phyloP scores from a whole-genome alignment of 2,329 filamentous ascomycete species.

The Xylariales sp. region DNA sequence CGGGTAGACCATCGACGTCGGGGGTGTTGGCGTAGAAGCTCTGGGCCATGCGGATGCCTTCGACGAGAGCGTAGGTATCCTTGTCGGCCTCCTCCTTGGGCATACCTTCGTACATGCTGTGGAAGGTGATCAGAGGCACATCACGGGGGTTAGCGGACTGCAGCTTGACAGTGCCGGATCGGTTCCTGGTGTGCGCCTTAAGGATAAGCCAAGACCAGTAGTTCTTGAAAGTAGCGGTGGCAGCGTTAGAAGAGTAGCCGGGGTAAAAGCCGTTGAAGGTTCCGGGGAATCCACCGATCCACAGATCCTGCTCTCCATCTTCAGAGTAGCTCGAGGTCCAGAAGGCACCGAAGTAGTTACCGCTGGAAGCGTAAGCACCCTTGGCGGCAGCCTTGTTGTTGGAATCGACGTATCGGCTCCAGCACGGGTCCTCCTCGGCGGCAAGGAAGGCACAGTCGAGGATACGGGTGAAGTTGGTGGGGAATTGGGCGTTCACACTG shows the following conservation, averaged over 20 bases:
- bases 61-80: slow-evolving; percentile 64
- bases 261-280: slow-evolving; percentile 56
- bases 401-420: slow-evolving; percentile 40
- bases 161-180: slow-evolving; percentile 67
- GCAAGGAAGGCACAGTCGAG: slow-evolving; percentile 37
- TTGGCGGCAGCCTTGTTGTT: slow-evolving; percentile 35
- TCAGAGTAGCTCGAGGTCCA: slow-evolving; percentile 41
- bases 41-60: slow-evolving; percentile 65
- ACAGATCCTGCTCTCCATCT: slow-evolving; percentile 49
- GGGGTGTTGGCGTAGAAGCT: slow-evolving; percentile 56
- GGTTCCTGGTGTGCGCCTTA: slow-evolving; percentile 69
- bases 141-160: slow-evolving; percentile 71
- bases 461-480: slow-evolving; percentile 37
- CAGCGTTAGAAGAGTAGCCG: slow-evolving; percentile 49
- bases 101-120: slow-evolving; percentile 65
- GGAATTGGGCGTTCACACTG: slow-evolving; percentile 52
- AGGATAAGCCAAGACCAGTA: slow-evolving; percentile 60
- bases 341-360: slow-evolving; percentile 49
- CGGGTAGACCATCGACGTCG: slow-evolving; percentile 54
- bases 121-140: slow-evolving; percentile 70
- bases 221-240: slow-evolving; percentile 52
- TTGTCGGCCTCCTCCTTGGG: slow-evolving; percentile 57
- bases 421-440: slow-evolving; percentile 50
- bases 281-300: slow-evolving; percentile 54
- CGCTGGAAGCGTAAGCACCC: slow-evolving; percentile 51